These are phyloP conservation scores for Pyrus pyrifolia DNA, from an alignment of 306 rosid species.

Conservation along the genomic window DNA sequence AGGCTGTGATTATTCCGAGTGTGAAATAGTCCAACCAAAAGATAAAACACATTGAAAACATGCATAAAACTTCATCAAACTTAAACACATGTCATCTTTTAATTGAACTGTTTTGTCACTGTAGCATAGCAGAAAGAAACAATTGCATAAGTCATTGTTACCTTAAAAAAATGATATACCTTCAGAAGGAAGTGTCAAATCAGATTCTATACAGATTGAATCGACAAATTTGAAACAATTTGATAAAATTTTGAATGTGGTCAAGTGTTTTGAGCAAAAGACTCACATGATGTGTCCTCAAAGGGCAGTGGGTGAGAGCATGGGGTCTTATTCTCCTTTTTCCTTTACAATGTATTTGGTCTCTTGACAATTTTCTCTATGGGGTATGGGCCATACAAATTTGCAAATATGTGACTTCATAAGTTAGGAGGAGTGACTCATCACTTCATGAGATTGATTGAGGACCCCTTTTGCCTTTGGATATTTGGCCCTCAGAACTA, in stretches of 20 bases:
- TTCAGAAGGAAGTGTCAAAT: neutral
- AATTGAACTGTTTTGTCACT: neutral
- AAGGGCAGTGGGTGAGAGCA: slow-evolving; percentile 28
- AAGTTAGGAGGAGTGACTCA: neutral
- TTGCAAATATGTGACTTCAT: neutral
- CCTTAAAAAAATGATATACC: neutral
- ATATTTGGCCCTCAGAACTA: neutral
- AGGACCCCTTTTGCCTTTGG: neutral
- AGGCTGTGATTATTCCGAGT: neutral
- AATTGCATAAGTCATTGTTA: neutral
- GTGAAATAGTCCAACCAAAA: neutral
- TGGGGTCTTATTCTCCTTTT: slow-evolving; percentile 50
- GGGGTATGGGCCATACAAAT: slow-evolving; percentile 17
- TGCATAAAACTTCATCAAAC: neutral
- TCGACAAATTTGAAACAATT: slow-evolving; percentile 30
- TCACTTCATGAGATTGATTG: neutral
- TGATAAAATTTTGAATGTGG: slow-evolving; percentile 29
- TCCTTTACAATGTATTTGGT: slow-evolving; percentile 45
- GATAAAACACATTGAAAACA: neutral
- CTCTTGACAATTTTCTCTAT: slow-evolving; percentile 18
- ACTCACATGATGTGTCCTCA: slow-evolving; percentile 44
- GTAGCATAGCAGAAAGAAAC: neutral
- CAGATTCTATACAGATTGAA: slow-evolving; percentile 14
- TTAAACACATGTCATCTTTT: neutral
- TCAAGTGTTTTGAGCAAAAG: slow-evolving; percentile 32